These are phyloP conservation scores for Cladophialophora chaetospira DNA, from an alignment of 2,329 filamentous ascomycete species.

Conservation along the genomic window DNA sequence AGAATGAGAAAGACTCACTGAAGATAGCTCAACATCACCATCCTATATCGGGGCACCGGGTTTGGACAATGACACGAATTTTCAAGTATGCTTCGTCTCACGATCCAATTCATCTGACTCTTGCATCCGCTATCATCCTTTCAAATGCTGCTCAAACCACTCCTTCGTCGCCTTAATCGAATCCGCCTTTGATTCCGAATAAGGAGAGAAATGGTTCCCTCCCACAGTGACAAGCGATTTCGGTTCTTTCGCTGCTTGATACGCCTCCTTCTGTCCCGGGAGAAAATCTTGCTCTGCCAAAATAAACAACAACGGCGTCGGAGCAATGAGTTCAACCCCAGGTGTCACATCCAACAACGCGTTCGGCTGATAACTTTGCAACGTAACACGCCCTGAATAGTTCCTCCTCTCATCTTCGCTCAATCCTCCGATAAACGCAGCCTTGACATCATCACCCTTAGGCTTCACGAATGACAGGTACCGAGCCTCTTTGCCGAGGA, in stretches of 20 bases:
- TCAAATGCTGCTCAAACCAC: slow-evolving; percentile 15
- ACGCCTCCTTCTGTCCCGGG: slow-evolving; percentile 37
- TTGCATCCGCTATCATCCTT: slow-evolving; percentile 31
- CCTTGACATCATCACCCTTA: slow-evolving; percentile 17
- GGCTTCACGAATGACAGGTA: slow-evolving; percentile 22
- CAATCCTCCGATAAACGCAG: slow-evolving; percentile 10
- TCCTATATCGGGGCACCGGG: too few species aligned
- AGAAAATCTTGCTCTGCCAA: slow-evolving; percentile 38
- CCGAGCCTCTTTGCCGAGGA: slow-evolving; percentile 15
- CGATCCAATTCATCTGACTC: background rate
- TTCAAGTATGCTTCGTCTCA: too few species aligned
- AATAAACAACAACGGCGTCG: slow-evolving; percentile 41
- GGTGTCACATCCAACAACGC: slow-evolving; percentile 17
- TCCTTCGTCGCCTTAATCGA: slow-evolving; percentile 12
- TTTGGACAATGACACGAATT: too few species aligned
- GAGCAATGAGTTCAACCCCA: slow-evolving; percentile 36
- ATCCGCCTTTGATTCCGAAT: slow-evolving; percentile 29
- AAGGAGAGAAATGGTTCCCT: slow-evolving; percentile 44
- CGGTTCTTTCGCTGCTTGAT: slow-evolving; percentile 39
- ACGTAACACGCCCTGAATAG: slow-evolving; percentile 16
- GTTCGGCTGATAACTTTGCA: slow-evolving; percentile 21
- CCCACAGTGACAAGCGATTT: slow-evolving; percentile 41
- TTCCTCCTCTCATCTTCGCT: slow-evolving; percentile 18
- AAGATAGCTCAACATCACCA: background rate
- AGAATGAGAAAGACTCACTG: too few species aligned